Conservation (phyloP, 176 grass and related monocot species). For the Carex littledalei region DNA sequence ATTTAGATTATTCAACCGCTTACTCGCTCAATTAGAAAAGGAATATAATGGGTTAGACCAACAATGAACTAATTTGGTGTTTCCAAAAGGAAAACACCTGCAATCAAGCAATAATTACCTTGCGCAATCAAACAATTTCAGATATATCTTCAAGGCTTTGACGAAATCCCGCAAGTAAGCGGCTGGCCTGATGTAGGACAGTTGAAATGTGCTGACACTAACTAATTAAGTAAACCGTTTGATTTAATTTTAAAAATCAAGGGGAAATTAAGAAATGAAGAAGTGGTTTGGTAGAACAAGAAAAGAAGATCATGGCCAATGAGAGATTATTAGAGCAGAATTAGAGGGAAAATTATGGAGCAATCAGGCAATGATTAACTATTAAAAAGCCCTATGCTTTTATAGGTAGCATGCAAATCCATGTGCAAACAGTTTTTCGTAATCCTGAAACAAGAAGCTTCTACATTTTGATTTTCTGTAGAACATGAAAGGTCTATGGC, state of each 20-base stretch:
- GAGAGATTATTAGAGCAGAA: neutral
- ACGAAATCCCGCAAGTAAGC: no score
- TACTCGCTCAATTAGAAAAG: neutral
- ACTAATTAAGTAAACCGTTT: neutral
- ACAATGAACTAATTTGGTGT: neutral
- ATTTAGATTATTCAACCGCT: neutral
- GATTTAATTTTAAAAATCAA: neutral
- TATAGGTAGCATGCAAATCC: conserved; percentile 10
- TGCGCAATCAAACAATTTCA: neutral
- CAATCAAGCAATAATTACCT: conserved; percentile 6
- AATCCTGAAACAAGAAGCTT: neutral
- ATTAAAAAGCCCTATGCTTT: neutral
- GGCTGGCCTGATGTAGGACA: neutral
- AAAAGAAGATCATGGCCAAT: neutral
- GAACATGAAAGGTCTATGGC: neutral
- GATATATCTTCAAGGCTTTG: no score
- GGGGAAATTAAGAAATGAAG: neutral
- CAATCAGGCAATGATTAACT: neutral
- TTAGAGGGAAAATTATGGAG: neutral
- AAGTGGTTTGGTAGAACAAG: neutral
- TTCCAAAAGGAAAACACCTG: neutral
- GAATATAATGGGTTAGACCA: neutral
- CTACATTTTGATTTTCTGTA: neutral
- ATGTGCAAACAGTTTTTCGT: neutral
- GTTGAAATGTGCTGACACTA: neutral